Evolutionary conservation across 768 basidiomycete species (phyloP).

Genomic region (Lepiota brunneoincarnata): DNA sequence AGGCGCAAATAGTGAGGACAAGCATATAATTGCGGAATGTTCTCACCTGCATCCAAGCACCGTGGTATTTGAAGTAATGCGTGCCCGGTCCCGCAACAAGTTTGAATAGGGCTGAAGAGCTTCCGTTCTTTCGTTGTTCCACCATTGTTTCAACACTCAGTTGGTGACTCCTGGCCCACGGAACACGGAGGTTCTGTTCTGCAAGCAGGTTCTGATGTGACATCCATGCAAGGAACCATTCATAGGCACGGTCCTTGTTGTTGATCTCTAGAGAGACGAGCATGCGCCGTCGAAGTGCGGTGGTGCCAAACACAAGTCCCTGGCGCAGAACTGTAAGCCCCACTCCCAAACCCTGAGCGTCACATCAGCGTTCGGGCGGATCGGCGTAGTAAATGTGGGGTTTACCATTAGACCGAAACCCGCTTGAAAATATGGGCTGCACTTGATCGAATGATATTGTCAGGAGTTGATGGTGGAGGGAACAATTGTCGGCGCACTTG

Average conservation of each 20-base stretch:
- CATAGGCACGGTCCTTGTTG: slow-evolving; percentile 91
- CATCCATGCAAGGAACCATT: slow-evolving; percentile 98
- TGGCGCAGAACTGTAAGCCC: slow-evolving; percentile 75
- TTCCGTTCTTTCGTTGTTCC: slow-evolving; percentile 88
- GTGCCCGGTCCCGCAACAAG: slow-evolving; percentile 95
- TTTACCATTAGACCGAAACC: slow-evolving; percentile 95
- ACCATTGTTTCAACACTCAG: slow-evolving; percentile 92
- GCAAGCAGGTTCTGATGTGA: slow-evolving; percentile 52
- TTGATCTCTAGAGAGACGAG: slow-evolving; percentile 95
- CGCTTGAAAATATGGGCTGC: slow-evolving; percentile 95
- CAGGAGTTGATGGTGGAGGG: background rate
- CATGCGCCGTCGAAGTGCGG: slow-evolving; percentile 81
- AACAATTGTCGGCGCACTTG: slow-evolving; percentile 51
- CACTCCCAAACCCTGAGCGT: slow-evolving; percentile 81
- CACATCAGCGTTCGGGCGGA: slow-evolving; percentile 4
- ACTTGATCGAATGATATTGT: slow-evolving; percentile 31
- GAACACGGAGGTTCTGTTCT: slow-evolving; percentile 20
- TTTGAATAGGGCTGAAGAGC: slow-evolving; percentile 83
- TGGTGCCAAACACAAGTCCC: slow-evolving; percentile 63
- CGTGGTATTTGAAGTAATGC: slow-evolving; percentile 87
- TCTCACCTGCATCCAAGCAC: slow-evolving; percentile 93
- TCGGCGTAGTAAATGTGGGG: slow-evolving; percentile 3
- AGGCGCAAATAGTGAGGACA: slow-evolving; percentile 10
- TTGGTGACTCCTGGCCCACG: slow-evolving; percentile 81
- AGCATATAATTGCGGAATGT: background rate